Percentiles rank a stretch among this genome's conserved stretches.
Conservation (phyloP, 306 rosid species). For the Sicyos baderoa region DNA sequence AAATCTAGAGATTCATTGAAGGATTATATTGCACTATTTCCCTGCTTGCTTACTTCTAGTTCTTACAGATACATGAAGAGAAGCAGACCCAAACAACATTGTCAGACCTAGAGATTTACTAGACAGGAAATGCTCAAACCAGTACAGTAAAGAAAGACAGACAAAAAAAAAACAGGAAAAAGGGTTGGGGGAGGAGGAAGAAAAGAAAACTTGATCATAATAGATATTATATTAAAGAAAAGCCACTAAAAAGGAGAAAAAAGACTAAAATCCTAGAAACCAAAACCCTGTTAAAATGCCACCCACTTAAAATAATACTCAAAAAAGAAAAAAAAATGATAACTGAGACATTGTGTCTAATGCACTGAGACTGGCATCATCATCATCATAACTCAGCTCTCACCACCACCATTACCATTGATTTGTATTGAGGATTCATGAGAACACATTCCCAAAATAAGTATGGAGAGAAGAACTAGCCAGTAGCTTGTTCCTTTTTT, state of each 20-base stretch:
- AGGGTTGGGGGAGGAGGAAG: neutral
- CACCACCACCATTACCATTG: slow-evolving; percentile 31
- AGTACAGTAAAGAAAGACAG: neutral
- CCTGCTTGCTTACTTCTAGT: slow-evolving; percentile 74
- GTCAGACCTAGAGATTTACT: slow-evolving; percentile 64
- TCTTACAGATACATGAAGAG: slow-evolving; percentile 42
- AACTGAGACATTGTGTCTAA: slow-evolving; percentile 23
- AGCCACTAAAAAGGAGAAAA: neutral
- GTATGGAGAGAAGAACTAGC: slow-evolving; percentile 22
- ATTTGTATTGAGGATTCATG: neutral
- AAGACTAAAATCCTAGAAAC: slow-evolving; percentile 51
- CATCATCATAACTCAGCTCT: slow-evolving; percentile 32
- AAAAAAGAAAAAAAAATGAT: slow-evolving; percentile 22
- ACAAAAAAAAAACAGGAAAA: neutral
- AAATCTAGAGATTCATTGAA: slow-evolving; percentile 2
- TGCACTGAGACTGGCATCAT: slow-evolving; percentile 29
- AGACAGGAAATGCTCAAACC: slow-evolving; percentile 57
- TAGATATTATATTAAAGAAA: neutral
- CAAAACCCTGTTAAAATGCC: slow-evolving; percentile 59
- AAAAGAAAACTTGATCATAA: slow-evolving; percentile 21
- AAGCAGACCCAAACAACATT: slow-evolving; percentile 38
- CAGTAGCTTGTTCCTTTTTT: slow-evolving; percentile 28
- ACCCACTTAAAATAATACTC: slow-evolving; percentile 45
- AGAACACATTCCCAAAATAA: slow-evolving; percentile 25
- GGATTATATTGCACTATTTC: slow-evolving; percentile 66